Evolutionary conservation across 768 basidiomycete species (phyloP), one percentile per base, ranked within the genome.

Genomic region (Calocera viscosa): DNA sequence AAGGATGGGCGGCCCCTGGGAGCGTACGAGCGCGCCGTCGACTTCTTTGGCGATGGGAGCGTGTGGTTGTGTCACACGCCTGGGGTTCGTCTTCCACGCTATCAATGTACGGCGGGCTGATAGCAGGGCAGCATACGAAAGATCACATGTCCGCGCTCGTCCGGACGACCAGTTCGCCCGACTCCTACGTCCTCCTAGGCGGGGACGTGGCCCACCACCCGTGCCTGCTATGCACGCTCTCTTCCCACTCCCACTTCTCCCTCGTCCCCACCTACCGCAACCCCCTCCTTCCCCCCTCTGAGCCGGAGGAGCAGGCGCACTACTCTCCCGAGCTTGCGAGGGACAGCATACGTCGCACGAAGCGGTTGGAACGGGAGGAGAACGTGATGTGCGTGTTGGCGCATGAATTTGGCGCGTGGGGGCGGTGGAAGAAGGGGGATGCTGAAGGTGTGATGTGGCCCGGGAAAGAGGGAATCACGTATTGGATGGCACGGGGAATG

Each of bases 141-240:
- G 53, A 32, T 26, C 53, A 60, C 22, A 32, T 60, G 24, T 60
- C 53, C 53, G 26, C 30, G 11, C 53, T 60, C 30, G 53, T 60
- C 5, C 53, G 53, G 53, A 60, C 53, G 53, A 60, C 26, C 30
- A 16, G 14, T 19, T 2, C 2, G 30, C 53, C 53, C 7, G 53
- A 14, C 11, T 16, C 26, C 26, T 60, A 32, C 10, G 30, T 60
- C 2, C 53, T 60, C 53, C 53, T 60, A 26, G 53, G 53, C 53
- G 53, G 53, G 11, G 53, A 60, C 53, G 30, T 32, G 30, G 53
- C 53, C 14, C 53, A 60, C 53, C 53, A 60, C 53, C 53, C 53
- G 7, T 26, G 26, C 14, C 53, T 60, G 14, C 53, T 60, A 12
- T 60, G 53, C 53, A 26, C 53, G 11, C 30, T 11, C 30, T 60